Evolutionary conservation across 78 protist genomes (phyloP).

Genomic region (Bigelowiella natans): DNA sequence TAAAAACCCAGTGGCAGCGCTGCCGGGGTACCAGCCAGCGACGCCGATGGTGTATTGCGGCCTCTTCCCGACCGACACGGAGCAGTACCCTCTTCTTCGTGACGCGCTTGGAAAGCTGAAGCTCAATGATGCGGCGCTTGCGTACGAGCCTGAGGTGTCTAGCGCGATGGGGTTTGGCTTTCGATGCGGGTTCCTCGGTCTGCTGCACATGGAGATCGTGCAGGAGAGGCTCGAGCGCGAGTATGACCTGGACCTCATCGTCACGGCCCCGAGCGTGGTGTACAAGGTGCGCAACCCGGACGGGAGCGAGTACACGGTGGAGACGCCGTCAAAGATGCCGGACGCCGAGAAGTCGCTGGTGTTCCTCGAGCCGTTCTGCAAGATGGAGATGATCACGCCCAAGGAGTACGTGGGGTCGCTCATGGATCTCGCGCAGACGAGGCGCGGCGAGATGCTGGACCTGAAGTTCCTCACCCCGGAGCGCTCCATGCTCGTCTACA

Average conservation of each 20-base stretch:
- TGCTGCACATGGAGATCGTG: slow-evolving; percentile 40
- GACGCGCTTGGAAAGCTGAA: slow-evolving; percentile 27
- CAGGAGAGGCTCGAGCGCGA: slow-evolving; percentile 45
- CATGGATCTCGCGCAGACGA: slow-evolving; percentile 32
- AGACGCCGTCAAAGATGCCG: slow-evolving; percentile 16
- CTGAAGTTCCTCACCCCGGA: background rate
- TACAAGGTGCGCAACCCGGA: slow-evolving; percentile 18
- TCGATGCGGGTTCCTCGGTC: slow-evolving; percentile 37
- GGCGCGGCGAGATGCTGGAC: slow-evolving; percentile 28
- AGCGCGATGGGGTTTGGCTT: slow-evolving; percentile 44
- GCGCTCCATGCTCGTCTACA: slow-evolving; percentile 17
- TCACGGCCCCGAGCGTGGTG: slow-evolving; percentile 34
- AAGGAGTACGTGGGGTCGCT: slow-evolving; percentile 23
- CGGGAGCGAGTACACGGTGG: background rate
- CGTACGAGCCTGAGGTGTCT: slow-evolving; percentile 29
- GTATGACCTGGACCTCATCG: slow-evolving; percentile 25
- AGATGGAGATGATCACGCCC: slow-evolving; percentile 27
- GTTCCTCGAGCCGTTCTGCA: slow-evolving; percentile 18
- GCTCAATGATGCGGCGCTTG: slow-evolving; percentile 37
- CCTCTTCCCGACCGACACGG: background rate
- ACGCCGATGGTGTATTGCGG: slow-evolving; percentile 33
- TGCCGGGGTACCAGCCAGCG: slow-evolving; percentile 8
- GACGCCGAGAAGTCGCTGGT: background rate
- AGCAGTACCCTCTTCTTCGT: background rate
- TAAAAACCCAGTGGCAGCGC: background rate